Conservation (phyloP, 2,329 filamentous ascomycete species). For the Hirsutella thompsonii region DNA sequence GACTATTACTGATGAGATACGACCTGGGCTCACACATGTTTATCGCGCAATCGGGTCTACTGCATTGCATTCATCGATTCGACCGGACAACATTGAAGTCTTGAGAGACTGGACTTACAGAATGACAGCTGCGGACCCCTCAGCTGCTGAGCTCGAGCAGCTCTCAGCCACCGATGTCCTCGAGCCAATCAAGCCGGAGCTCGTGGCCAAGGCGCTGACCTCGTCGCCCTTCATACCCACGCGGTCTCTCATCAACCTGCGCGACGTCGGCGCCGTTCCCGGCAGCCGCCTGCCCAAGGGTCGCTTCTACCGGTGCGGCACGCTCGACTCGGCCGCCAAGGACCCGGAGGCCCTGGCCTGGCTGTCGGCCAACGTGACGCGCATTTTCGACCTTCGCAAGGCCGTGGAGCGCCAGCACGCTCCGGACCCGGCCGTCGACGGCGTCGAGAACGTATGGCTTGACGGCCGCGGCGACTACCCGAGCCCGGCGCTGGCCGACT, state of each 20-base stretch:
- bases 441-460: conserved; percentile 33
- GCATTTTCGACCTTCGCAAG: conserved; percentile 39
- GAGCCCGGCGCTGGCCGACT: conserved; percentile 23
- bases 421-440: conserved; percentile 31
- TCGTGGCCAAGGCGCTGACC: conserved; percentile 22
- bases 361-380: conserved; percentile 23
- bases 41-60: too few relatives aligned
- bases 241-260: conserved; percentile 36
- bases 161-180: conserved; percentile 29
- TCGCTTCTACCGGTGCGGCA: conserved; percentile 33
- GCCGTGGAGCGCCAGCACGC: conserved; percentile 24
- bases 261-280: conserved; percentile 34
- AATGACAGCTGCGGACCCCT: conserved; percentile 1
- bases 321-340: conserved; percentile 16
- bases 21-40: too few relatives aligned
- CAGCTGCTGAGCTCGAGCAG: conserved; percentile 14
- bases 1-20: too few relatives aligned
- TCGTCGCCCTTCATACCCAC: conserved; percentile 32
- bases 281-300: conserved; percentile 25
- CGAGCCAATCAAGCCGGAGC: conserved; percentile 21
- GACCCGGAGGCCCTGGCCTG: conserved; percentile 11
- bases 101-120: not conserved
- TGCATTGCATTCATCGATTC: too few relatives aligned
- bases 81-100: not conserved
- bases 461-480: conserved; percentile 20